Conservation (phyloP, 495 filamentous ascomycete genomes). For the Penicillium turbatum region DNA sequence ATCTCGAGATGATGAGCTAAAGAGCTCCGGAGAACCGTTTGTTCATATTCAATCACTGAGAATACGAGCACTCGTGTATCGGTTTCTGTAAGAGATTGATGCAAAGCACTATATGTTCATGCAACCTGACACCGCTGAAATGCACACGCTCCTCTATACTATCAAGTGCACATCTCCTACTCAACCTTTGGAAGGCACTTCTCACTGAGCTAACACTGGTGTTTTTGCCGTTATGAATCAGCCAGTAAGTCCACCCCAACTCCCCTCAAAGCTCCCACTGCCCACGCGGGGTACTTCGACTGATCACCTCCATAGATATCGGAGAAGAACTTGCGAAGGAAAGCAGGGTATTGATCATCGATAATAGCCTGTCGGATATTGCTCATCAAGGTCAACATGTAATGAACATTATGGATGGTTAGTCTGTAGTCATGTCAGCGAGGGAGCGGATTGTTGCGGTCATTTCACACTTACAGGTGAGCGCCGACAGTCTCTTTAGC, state of each 20-base stretch:
- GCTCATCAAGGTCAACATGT: constrained; percentile 78
- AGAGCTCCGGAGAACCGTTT: too few species aligned
- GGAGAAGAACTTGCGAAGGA: constrained; percentile 71
- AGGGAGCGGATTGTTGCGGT: not conserved
- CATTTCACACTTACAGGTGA: constrained; percentile 56
- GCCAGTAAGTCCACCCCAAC: constrained; percentile 81
- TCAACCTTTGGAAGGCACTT: not conserved
- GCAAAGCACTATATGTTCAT: not conserved
- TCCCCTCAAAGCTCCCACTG: constrained; percentile 68
- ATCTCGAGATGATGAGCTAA: too few species aligned
- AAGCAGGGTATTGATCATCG: constrained; percentile 74
- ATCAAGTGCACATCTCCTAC: not conserved
- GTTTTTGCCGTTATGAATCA: constrained; percentile 14
- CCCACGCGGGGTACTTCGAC: constrained; percentile 73
- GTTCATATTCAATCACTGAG: too few species aligned
- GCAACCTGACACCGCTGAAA: not conserved
- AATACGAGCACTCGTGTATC: not conserved
- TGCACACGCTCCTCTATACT: not conserved
- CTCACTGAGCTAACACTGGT: too few species aligned
- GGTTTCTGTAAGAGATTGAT: not conserved
- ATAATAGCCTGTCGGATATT: constrained; percentile 72
- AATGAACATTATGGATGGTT: constrained; percentile 93
- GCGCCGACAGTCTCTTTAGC: constrained; percentile 95
- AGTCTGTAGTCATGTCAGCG: constrained; percentile 44
- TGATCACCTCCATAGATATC: constrained; percentile 65